phyloP scores from a whole-genome alignment of 345 rosid species.

The Syzygium jambos region DNA sequence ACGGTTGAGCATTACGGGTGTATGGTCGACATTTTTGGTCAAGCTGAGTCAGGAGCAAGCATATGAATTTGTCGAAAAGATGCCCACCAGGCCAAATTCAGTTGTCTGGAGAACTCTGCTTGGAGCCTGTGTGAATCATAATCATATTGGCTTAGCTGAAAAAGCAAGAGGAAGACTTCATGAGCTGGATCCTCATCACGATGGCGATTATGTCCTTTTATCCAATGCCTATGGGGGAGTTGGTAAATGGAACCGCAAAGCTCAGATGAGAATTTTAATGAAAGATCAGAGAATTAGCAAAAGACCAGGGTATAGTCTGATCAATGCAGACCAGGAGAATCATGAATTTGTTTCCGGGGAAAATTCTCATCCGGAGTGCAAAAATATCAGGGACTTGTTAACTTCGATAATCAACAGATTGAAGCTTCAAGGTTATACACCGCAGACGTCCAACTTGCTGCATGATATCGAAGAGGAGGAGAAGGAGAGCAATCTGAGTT shows the following conservation, averaged over 20 bases:
- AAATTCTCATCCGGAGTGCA: constrained; percentile 25
- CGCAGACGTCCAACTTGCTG: constrained; percentile 15
- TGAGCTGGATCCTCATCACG: constrained; percentile 35
- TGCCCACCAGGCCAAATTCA: constrained; percentile 31
- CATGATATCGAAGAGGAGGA: constrained; percentile 53
- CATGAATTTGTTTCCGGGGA: constrained; percentile 43
- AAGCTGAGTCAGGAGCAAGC: constrained; percentile 34
- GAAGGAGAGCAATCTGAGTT: constrained; percentile 35
- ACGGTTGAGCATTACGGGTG: constrained; percentile 43
- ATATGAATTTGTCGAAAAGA: constrained; percentile 26
- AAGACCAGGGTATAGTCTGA: constrained; percentile 29
- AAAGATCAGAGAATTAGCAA: constrained; percentile 30
- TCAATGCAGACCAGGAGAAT: constrained; percentile 16
- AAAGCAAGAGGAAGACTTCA: constrained; percentile 22
- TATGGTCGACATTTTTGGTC: constrained; percentile 47
- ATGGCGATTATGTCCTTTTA: constrained; percentile 48
- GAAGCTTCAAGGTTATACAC: constrained; percentile 26
- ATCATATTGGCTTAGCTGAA: constrained; percentile 26
- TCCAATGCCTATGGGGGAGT: constrained; percentile 41
- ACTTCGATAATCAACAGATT: constrained; percentile 12
- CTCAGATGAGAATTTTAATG: constrained; percentile 26
- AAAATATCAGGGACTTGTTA: constrained; percentile 14
- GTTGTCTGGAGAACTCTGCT: constrained; percentile 46
- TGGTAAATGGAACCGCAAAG: constrained; percentile 31
- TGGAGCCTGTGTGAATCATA: constrained; percentile 44